Percentiles rank a stretch among this genome's conserved stretches.
Conservation (phyloP, 1,284 basidiomycete genomes). For the Golubevia pallescens region DNA sequence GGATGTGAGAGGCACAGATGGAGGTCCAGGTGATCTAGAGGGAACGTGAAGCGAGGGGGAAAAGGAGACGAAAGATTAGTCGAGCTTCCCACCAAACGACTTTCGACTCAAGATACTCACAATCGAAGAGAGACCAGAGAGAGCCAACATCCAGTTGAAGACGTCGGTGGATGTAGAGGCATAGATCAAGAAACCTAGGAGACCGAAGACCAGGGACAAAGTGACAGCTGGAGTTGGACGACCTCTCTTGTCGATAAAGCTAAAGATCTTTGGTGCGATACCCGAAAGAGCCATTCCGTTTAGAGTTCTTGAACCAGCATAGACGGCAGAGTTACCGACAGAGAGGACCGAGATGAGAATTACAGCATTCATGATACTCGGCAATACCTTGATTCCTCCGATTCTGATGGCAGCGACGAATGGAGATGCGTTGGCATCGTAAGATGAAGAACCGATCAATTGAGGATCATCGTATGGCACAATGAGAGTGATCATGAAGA, state of each 20-base stretch:
- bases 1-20: slow-evolving; percentile 36
- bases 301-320: slow-evolving; percentile 59
- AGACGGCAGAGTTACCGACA: slow-evolving; percentile 60
- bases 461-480: slow-evolving; percentile 63
- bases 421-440: slow-evolving; percentile 57
- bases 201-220: slow-evolving; percentile 42
- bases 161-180: slow-evolving; percentile 20
- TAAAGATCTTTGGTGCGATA: slow-evolving; percentile 58
- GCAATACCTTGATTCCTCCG: slow-evolving; percentile 31
- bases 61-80: too few species aligned
- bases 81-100: too few species aligned
- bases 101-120: too few species aligned
- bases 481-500: slow-evolving; percentile 71
- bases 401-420: slow-evolving; percentile 49
- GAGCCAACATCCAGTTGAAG: slow-evolving; percentile 57
- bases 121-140: slow-evolving; percentile 56
- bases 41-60: too few species aligned
- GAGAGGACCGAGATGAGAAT: slow-evolving; percentile 57
- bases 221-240: slow-evolving; percentile 41
- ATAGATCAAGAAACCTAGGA: slow-evolving; percentile 50
- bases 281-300: slow-evolving; percentile 47
- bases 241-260: slow-evolving; percentile 48
- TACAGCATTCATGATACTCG: slow-evolving; percentile 57
- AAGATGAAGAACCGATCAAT: slow-evolving; percentile 21
- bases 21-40: slow-evolving; percentile 37